phyloP scores from a whole-genome alignment of 768 basidiomycete species.

The Coprinopsis strossmayeri region DNA sequence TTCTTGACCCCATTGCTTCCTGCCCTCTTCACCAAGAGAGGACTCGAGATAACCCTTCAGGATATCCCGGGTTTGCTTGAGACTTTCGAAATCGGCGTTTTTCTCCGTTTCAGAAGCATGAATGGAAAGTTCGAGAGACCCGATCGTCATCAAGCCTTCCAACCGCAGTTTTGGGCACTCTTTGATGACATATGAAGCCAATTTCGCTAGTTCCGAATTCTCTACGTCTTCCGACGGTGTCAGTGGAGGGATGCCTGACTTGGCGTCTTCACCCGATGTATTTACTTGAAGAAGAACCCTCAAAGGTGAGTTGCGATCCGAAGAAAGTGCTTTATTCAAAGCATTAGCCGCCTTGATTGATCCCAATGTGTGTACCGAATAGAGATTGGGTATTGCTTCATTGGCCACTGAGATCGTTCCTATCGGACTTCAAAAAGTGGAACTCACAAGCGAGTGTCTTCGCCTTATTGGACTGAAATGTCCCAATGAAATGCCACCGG shows the following conservation, averaged over 20 bases:
- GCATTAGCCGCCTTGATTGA: slow-evolving; percentile 75
- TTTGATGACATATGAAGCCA: slow-evolving; percentile 65
- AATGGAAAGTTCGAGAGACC: slow-evolving; percentile 70
- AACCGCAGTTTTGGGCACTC: slow-evolving; percentile 72
- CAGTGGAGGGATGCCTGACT: slow-evolving; percentile 78
- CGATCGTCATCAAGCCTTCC: slow-evolving; percentile 95
- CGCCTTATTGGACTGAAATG: slow-evolving; percentile 89
- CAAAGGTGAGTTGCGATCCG: slow-evolving; percentile 51
- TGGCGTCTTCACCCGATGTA: slow-evolving; percentile 87
- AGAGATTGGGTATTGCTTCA: slow-evolving; percentile 82
- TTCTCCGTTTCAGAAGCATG: slow-evolving; percentile 36
- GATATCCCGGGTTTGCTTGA: slow-evolving; percentile 57
- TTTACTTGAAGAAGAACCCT: slow-evolving; percentile 90
- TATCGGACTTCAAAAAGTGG: neutral
- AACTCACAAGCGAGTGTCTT: slow-evolving; percentile 76
- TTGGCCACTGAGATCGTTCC: neutral
- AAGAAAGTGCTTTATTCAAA: slow-evolving; percentile 65
- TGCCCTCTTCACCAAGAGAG: slow-evolving; percentile 17
- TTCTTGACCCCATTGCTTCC: slow-evolving; percentile 42
- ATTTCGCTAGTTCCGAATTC: slow-evolving; percentile 48
- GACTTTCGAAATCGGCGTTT: slow-evolving; percentile 66
- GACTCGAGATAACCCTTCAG: slow-evolving; percentile 40
- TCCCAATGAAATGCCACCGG: slow-evolving; percentile 96
- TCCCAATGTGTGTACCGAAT: slow-evolving; percentile 80
- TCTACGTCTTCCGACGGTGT: slow-evolving; percentile 23